A percentile compares a stretch with the other conserved stretches of the same genome.
phyloP scores from a whole-genome alignment of 495 filamentous ascomycete genomes.

The Talaromyces adpressus region DNA sequence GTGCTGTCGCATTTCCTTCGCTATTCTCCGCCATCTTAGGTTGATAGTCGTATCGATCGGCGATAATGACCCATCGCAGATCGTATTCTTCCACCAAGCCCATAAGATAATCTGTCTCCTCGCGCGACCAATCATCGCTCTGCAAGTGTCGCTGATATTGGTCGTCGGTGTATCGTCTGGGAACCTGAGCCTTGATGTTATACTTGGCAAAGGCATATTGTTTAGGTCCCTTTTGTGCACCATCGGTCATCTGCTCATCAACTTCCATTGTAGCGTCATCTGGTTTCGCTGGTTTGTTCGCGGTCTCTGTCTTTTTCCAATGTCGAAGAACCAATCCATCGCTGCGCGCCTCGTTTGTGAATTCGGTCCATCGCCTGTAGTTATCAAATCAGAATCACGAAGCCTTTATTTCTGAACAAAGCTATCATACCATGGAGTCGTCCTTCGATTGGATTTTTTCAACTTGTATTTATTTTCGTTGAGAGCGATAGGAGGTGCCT shows the following conservation, averaged over 20 bases:
- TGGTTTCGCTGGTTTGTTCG: constrained; percentile 31
- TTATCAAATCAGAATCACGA: background rate
- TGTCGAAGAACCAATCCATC: constrained; percentile 55
- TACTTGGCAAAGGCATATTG: constrained; percentile 66
- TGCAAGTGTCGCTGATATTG: constrained; percentile 73
- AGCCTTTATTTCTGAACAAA: background rate
- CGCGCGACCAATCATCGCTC: constrained; percentile 73
- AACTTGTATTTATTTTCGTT: constrained; percentile 58
- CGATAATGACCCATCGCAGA: constrained; percentile 84
- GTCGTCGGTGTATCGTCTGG: constrained; percentile 69
- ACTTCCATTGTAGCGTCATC: constrained; percentile 36
- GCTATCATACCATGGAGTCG: constrained; percentile 45
- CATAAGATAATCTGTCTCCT: constrained; percentile 90
- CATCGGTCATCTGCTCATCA: constrained; percentile 34
- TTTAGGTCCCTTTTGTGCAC: constrained; percentile 22
- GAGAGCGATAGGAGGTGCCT: constrained; percentile 62
- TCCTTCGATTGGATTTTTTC: constrained; percentile 18
- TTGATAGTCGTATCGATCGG: constrained; percentile 81
- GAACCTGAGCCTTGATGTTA: constrained; percentile 68
- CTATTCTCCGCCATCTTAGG: constrained; percentile 32
- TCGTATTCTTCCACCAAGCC: constrained; percentile 67
- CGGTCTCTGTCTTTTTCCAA: constrained; percentile 48
- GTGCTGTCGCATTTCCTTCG: constrained; percentile 29
- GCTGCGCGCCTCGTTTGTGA: constrained; percentile 51
- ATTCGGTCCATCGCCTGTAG: constrained; percentile 45